Evolutionary conservation across 805 yeast genomes (phyloP).

Genomic region (Sugiyamaella mastotermitis): DNA sequence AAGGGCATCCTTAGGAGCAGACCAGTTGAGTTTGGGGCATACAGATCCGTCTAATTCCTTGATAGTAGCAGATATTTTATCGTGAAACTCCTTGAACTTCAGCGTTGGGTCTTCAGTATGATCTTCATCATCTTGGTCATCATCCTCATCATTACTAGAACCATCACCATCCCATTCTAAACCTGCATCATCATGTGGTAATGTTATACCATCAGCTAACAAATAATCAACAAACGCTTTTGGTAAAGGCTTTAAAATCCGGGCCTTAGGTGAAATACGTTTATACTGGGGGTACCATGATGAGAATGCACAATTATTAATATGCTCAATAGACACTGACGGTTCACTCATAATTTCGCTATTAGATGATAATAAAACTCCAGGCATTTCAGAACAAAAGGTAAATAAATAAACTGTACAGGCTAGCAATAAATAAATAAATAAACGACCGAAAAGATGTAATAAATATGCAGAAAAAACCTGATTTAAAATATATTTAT

Average conservation of each 20-base stretch:
- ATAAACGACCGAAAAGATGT: no score
- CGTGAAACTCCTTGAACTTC: conserved; percentile 57
- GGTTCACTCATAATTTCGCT: no score
- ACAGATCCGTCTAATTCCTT: conserved; percentile 48
- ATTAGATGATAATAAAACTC: no score
- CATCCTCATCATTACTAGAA: conserved; percentile 23
- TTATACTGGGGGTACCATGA: conserved; percentile 54
- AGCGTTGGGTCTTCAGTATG: conserved; percentile 37
- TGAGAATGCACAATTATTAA: conserved; percentile 49
- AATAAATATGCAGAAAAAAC: no score
- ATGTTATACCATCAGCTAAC: conserved; percentile 58
- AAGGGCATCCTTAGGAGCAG: conserved; percentile 89
- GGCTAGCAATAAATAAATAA: no score
- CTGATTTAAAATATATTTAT: no score
- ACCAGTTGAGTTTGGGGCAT: conserved; percentile 93
- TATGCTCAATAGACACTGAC: conserved; percentile 27
- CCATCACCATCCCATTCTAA: conserved; percentile 44
- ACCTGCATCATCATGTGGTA: conserved; percentile 42
- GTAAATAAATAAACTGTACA: no score
- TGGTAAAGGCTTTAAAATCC: conserved; percentile 54
- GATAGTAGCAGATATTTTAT: conserved; percentile 42
- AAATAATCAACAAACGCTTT: conserved; percentile 52
- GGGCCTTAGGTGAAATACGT: conserved; percentile 43
- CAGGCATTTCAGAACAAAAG: no score
- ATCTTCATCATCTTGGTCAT: conserved; percentile 14